Evolutionary conservation across 441 rosid species (phyloP), one percentile per base, ranked within the genome.

Genomic region (Iberis amara): DNA sequence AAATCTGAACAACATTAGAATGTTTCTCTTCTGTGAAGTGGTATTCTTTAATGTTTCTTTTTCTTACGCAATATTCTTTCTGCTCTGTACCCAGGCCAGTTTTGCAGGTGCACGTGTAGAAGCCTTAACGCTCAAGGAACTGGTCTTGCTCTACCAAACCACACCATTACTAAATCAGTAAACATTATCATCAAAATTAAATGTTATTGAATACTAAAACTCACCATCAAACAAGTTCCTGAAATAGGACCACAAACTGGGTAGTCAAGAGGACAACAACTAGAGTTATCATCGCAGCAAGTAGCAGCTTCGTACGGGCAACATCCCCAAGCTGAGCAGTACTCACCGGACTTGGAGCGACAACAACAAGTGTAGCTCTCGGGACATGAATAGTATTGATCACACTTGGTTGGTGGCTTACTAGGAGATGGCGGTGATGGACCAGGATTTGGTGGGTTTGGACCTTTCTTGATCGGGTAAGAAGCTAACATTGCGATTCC

Each of bases 401-500:
- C 96, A 27, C 97, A 90, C 0, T 69, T 75, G 0, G 75, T 51
- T 3, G 95, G 94, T 39, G 97, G 97, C 55, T 59, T 74, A 3
- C 79, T 31, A 7, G 96, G 96, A 47, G 96, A 74, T 5, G 98
- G 98, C 0, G 98, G 98, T n/a, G 96, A 81, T 0, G 98, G 98
- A 1, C 95, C 96, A 0, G 98, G 98, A 49, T 89, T 82, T 0
- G 97, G 97, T 1, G 94, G 97, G 59, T 89, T 89, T 45, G 61
- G 73, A 42, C 94, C 79, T 7, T 62, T 75, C 79, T 89, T 89
- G 42, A 84, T 59, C 0, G 97, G 96, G 62, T 86, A 89, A 8
- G 97, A 89, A 31, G 94, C 70, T 39, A 84, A 86, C 50, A 89
- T 51, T 3, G 92, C 94, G 58, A 89, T 89, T 39, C 97, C 97